Evolutionary conservation across 2,329 filamentous ascomycete species (phyloP).

Genomic region (Cordyceps pruinosa): DNA sequence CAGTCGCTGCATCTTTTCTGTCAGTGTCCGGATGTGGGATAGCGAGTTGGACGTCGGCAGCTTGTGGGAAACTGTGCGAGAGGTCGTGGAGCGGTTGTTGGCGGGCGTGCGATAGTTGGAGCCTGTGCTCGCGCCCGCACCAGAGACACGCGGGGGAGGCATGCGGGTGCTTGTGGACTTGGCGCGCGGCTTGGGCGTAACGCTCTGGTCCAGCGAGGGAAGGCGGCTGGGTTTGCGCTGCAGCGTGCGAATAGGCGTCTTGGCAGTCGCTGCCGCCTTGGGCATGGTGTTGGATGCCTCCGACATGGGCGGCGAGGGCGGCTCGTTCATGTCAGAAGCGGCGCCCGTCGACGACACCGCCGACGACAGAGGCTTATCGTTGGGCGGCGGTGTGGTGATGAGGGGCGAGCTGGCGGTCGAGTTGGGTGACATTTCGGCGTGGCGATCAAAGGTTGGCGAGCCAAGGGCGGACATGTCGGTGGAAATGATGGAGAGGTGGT

Average conservation of each 20-base stretch:
- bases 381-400: conserved; percentile 73
- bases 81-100: conserved; percentile 43
- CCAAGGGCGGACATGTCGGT: conserved; percentile 58
- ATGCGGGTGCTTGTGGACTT: conserved; percentile 31
- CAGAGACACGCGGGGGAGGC: conserved; percentile 39
- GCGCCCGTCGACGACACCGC: conserved; percentile 49
- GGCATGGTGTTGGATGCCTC: conserved; percentile 63
- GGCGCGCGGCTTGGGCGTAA: conserved; percentile 52
- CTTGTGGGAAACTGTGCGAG: conserved; percentile 44
- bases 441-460: conserved; percentile 66
- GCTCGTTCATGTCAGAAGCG: conserved; percentile 65
- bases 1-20: conserved; percentile 93
- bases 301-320: conserved; percentile 89
- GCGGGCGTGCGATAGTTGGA: conserved; percentile 41
- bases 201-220: conserved; percentile 47
- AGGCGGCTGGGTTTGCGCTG: conserved; percentile 42
- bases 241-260: conserved; percentile 26
- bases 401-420: conserved; percentile 91
- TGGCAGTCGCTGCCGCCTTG: conserved; percentile 40
- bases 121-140: conserved; percentile 30
- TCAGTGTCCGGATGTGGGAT: conserved; percentile 86
- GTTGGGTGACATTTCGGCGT: conserved; percentile 65
- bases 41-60: conserved; percentile 63
- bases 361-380: conserved; percentile 52
- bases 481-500: conserved; percentile 50